These are phyloP conservation scores for Niveomyces coronatus DNA, from an alignment of 2,329 filamentous ascomycete genomes.

Conservation along the genomic window DNA sequence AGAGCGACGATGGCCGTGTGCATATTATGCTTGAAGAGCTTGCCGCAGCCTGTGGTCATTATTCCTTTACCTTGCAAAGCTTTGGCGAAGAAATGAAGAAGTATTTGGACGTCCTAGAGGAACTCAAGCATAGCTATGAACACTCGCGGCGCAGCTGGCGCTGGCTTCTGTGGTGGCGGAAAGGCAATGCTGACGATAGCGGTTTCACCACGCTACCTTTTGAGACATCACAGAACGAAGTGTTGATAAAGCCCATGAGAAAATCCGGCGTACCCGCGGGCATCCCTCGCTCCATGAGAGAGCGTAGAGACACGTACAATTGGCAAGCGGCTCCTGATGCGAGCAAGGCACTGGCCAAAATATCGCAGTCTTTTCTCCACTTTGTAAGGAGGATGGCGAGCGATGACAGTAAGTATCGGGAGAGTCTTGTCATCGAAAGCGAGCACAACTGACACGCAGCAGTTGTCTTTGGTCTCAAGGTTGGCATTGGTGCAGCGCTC, in stretches of 20 bases:
- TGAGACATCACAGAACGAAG: slow-evolving; percentile 23
- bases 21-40: slow-evolving; percentile 88
- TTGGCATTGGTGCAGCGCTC: slow-evolving; percentile 72
- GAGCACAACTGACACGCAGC: slow-evolving; percentile 4
- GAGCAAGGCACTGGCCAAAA: slow-evolving; percentile 27
- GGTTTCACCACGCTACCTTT: slow-evolving; percentile 14
- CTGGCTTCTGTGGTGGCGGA: slow-evolving; percentile 68
- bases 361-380: slow-evolving; percentile 32
- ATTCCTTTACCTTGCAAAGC: slow-evolving; percentile 76
- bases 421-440: background rate
- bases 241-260: slow-evolving; percentile 29
- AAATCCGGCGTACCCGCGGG: slow-evolving; percentile 38
- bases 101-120: slow-evolving; percentile 70
- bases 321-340: slow-evolving; percentile 37
- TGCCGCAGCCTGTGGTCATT: slow-evolving; percentile 84
- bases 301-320: slow-evolving; percentile 34
- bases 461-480: slow-evolving; percentile 72
- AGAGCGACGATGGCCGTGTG: slow-evolving; percentile 52
- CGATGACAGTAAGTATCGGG: slow-evolving; percentile 35
- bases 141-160: slow-evolving; percentile 56
- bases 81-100: slow-evolving; percentile 78
- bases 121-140: slow-evolving; percentile 60
- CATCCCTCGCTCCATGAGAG: slow-evolving; percentile 37
- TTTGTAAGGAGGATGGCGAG: slow-evolving; percentile 32
- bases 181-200: background rate